Evolutionary conservation across 257 asterid species (phyloP).

Genomic region (Misopates orontium): DNA sequence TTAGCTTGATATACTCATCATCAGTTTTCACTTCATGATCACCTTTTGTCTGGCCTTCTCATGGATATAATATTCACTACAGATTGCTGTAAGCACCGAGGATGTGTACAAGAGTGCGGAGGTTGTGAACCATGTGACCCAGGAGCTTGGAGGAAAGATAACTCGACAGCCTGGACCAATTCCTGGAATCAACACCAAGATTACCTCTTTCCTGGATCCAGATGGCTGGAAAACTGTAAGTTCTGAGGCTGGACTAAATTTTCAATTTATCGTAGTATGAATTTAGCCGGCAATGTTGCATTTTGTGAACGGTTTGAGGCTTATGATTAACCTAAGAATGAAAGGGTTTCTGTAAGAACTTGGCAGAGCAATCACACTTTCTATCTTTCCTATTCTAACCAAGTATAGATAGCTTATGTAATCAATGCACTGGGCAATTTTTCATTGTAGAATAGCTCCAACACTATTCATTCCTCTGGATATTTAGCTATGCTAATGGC

Average conservation of each 20-base stretch:
- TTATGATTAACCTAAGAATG: background rate
- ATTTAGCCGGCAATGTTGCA: background rate
- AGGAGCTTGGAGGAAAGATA: constrained; percentile 93
- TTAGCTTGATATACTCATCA: constrained; percentile 23
- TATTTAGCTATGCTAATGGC: background rate
- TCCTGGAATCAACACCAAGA: constrained; percentile 90
- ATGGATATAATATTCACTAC: constrained; percentile 4
- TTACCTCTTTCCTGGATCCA: constrained; percentile 88
- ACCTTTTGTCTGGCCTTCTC: constrained; percentile 17
- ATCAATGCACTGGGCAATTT: background rate
- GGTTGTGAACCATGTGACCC: constrained; percentile 65
- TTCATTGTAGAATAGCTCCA: background rate
- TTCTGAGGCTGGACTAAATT: constrained; percentile 3
- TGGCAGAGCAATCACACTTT: background rate
- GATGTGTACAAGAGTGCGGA: constrained; percentile 95
- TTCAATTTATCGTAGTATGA: background rate
- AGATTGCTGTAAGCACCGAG: constrained; percentile 83
- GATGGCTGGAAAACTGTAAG: constrained; percentile 99
- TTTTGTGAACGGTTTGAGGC: background rate
- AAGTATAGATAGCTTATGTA: too few species aligned
- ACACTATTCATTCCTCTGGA: background rate
- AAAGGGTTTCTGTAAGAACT: background rate
- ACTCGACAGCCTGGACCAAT: constrained; percentile 89
- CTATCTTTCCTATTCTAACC: background rate
- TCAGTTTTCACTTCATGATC: background rate